phyloP scores from a whole-genome alignment of 805 yeast genomes.

The Torulaspora quercuum region DNA sequence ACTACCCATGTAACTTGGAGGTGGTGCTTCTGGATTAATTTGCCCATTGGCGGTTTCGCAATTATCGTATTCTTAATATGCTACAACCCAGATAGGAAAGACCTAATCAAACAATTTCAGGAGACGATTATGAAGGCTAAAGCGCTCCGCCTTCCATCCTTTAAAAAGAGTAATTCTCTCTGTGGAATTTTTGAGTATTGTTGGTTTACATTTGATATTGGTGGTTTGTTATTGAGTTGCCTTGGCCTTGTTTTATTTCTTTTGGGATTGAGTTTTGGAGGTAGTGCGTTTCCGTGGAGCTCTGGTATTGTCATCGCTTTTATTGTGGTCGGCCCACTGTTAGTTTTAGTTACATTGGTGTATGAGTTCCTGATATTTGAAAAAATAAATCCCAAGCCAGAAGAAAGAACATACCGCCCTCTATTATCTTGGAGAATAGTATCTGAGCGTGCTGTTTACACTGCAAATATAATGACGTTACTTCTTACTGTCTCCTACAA shows the following conservation, averaged over 20 bases:
- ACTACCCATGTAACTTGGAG: slow-evolving; percentile 61
- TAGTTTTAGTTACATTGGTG: too few species aligned
- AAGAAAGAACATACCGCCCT: slow-evolving; percentile 9
- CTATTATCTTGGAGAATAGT: slow-evolving; percentile 18
- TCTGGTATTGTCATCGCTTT: too few species aligned
- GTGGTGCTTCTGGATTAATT: slow-evolving; percentile 69
- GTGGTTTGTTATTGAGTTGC: too few species aligned
- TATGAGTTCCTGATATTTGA: too few species aligned
- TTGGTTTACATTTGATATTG: too few species aligned
- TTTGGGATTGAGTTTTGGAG: too few species aligned
- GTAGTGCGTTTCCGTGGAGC: too few species aligned
- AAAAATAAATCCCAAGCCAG: background rate
- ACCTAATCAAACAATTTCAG: background rate
- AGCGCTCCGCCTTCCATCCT: background rate
- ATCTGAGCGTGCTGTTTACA: slow-evolving; percentile 11
- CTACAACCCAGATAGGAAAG: slow-evolving; percentile 6
- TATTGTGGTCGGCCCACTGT: too few species aligned
- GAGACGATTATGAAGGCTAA: background rate
- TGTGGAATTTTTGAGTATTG: too few species aligned
- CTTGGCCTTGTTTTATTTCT: too few species aligned
- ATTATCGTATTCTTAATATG: slow-evolving; percentile 13
- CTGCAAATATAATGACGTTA: slow-evolving; percentile 18
- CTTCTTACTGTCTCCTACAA: slow-evolving; percentile 19
- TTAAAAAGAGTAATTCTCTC: background rate
- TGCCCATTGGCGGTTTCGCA: slow-evolving; percentile 56